Evolutionary conservation across 768 basidiomycete species (phyloP).

Genomic region (Kwoniella sp.): DNA sequence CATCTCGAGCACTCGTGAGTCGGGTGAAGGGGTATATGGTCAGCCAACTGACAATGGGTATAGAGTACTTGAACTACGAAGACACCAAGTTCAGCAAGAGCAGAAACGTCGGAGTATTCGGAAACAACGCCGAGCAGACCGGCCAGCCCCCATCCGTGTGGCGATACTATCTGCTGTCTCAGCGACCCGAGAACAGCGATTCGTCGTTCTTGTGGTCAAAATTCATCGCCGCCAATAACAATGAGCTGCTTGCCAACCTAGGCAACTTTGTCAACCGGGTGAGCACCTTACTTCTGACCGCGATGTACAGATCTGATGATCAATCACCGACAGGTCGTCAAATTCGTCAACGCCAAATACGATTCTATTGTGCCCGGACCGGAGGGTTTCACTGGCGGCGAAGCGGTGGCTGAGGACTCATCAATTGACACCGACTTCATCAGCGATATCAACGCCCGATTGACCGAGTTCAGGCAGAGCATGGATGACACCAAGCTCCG

Average conservation of each 20-base stretch:
- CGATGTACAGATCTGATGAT: not conserved
- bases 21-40: too few relatives aligned
- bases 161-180: slow-evolving; percentile 90
- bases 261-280: slow-evolving; percentile 95
- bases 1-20: slow-evolving; percentile 84
- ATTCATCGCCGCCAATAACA: slow-evolving; percentile 89
- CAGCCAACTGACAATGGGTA: not conserved
- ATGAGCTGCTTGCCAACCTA: slow-evolving; percentile 88
- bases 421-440: slow-evolving; percentile 64
- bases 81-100: slow-evolving; percentile 99
- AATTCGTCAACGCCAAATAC: slow-evolving; percentile 85
- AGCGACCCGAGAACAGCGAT: slow-evolving; percentile 88
- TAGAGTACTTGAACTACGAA: slow-evolving; percentile 97
- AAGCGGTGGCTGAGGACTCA: slow-evolving; percentile 61
- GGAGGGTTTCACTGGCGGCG: slow-evolving; percentile 63
- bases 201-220: slow-evolving; percentile 96
- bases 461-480: slow-evolving; percentile 73
- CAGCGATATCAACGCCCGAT: slow-evolving; percentile 67
- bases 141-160: slow-evolving; percentile 91
- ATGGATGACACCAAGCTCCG: slow-evolving; percentile 92
- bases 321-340: slow-evolving; percentile 56
- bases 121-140: slow-evolving; percentile 86
- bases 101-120: slow-evolving; percentile 92
- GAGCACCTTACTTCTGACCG: slow-evolving; percentile 7
- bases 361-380: slow-evolving; percentile 74